phyloP scores from a whole-genome alignment of 129 eudicot species.

The Lactuca sativa region DNA sequence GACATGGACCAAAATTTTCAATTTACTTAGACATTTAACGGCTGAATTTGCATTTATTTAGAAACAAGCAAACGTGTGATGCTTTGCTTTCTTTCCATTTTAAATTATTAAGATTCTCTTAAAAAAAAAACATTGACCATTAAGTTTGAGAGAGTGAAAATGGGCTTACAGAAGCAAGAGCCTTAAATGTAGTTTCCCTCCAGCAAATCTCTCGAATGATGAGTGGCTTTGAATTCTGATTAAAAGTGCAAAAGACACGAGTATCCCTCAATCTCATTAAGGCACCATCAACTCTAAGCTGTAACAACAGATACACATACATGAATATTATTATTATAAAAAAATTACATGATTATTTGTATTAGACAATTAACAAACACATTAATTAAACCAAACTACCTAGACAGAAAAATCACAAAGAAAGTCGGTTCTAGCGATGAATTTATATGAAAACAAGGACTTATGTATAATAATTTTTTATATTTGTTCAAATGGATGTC shows the following conservation, averaged over 20 bases:
- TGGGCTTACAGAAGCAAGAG: constrained; percentile 70
- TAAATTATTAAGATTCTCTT: too few relatives aligned
- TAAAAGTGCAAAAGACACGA: constrained; percentile 74
- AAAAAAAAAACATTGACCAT: too few relatives aligned
- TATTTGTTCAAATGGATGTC: too few relatives aligned
- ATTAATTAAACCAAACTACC: constrained; percentile 63
- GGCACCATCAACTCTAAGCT: constrained; percentile 98
- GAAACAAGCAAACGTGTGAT: too few relatives aligned
- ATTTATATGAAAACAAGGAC: too few relatives aligned
- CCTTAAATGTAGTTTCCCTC: constrained; percentile 84
- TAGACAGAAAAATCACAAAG: too few relatives aligned
- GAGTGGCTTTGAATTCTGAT: constrained; percentile 45
- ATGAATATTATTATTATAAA: background rate
- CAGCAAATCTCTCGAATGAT: constrained; percentile 88
- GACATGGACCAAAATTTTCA: too few relatives aligned
- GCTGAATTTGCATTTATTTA: too few relatives aligned
- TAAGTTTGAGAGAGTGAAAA: constrained; percentile 1
- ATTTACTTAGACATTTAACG: too few relatives aligned
- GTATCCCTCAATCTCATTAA: constrained; percentile 96
- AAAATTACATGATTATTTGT: background rate
- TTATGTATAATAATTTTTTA: too few relatives aligned
- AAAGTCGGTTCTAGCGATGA: too few relatives aligned
- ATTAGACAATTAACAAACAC: background rate
- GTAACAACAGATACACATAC: constrained; percentile 23
- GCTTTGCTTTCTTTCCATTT: too few relatives aligned